These are phyloP conservation scores for Aspergillus phoenicis DNA, from an alignment of 2,329 filamentous ascomycete species.

Conservation along the genomic window DNA sequence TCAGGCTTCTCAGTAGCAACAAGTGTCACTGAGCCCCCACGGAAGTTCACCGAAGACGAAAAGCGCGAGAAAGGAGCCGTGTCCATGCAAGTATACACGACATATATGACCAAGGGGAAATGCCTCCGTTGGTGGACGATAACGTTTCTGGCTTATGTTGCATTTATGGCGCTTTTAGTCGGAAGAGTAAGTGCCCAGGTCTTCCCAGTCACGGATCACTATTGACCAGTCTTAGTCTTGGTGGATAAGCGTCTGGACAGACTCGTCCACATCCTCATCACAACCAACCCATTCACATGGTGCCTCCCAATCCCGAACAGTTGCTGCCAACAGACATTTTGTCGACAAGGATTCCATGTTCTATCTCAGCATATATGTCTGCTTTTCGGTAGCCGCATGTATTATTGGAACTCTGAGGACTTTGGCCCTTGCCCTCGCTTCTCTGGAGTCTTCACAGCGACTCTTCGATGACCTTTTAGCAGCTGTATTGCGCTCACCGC, in stretches of 20 bases:
- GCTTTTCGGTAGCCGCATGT: constrained; percentile 60
- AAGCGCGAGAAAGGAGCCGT: constrained; percentile 70
- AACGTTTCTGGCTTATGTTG: constrained; percentile 57
- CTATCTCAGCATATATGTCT: constrained; percentile 58
- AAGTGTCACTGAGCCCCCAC: constrained; percentile 44
- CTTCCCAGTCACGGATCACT: not conserved
- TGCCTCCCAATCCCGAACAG: not conserved
- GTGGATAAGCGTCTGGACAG: constrained; percentile 53
- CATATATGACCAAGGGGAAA: constrained; percentile 69
- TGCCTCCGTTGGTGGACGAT: constrained; percentile 63
- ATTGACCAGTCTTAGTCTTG: constrained; percentile 39
- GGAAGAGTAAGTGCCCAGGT: constrained; percentile 44
- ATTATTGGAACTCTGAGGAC: constrained; percentile 55
- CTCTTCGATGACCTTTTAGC: constrained; percentile 70
- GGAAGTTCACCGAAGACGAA: constrained; percentile 78
- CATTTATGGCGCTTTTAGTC: constrained; percentile 58
- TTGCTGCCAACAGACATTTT: not conserved
- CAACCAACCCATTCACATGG: not conserved
- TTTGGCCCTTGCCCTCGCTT: constrained; percentile 58
- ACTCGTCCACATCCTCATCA: constrained; percentile 29
- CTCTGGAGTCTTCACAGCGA: constrained; percentile 66
- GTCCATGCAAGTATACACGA: constrained; percentile 65
- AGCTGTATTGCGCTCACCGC: constrained; percentile 68
- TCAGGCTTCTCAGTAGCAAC: constrained; percentile 19
- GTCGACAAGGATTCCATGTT: constrained; percentile 52